Conservation (phyloP, 2,329 filamentous ascomycete species). For the Graphilbum fragrans region DNA sequence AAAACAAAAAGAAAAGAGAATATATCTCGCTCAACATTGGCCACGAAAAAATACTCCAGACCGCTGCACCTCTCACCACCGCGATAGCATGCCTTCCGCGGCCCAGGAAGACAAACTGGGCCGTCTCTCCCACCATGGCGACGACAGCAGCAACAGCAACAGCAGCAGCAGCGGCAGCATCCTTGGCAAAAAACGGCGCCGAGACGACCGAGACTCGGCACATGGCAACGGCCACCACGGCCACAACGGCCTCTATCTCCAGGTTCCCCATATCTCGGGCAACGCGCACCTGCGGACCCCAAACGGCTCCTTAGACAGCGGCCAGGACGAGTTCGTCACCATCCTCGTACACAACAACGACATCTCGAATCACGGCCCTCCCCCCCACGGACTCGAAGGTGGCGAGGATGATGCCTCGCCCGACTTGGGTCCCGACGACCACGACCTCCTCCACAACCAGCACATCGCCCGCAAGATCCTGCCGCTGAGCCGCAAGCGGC, state of each 20-base stretch:
- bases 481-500: neutral
- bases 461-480: neutral
- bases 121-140: neutral
- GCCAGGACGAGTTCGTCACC: neutral
- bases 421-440: neutral
- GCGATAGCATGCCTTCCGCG: slow-evolving; percentile 1
- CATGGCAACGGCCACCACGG: no score
- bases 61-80: neutral
- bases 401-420: no score
- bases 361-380: neutral
- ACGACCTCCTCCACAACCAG: neutral
- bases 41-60: no score
- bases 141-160: neutral
- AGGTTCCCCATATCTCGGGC: no score
- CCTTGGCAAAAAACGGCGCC: slow-evolving; percentile 23
- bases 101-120: slow-evolving; percentile 1
- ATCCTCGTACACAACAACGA: neutral
- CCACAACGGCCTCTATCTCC: no score
- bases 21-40: no score
- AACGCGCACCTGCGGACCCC: no score
- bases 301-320: no score
- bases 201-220: slow-evolving; percentile 16
- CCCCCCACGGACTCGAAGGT: no score
- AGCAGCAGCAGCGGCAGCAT: slow-evolving; percentile 2
- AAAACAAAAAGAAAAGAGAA: no score